Evolutionary conservation across 768 basidiomycete species (phyloP).

Genomic region (Chalciporus pseudorubinellus): DNA sequence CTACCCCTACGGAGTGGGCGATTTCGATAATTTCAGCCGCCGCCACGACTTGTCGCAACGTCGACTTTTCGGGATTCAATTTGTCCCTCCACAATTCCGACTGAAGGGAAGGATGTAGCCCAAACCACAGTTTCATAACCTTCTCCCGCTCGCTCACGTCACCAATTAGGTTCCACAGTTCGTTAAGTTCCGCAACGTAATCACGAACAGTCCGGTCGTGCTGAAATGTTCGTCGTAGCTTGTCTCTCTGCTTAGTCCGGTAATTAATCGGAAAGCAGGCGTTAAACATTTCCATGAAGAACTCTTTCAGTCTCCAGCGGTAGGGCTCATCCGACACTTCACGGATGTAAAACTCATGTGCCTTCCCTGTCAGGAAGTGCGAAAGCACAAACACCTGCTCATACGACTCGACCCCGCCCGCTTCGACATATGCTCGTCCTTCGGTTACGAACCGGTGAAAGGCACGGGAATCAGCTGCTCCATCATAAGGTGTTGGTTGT

Average conservation of each 20-base stretch:
- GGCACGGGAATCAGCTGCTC: neutral
- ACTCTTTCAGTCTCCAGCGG: constrained; percentile 22
- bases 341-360: constrained; percentile 28
- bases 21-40: too few relatives aligned
- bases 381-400: constrained; percentile 21
- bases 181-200: constrained; percentile 32
- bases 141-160: constrained; percentile 22
- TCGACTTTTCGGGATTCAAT: neutral
- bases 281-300: constrained; percentile 28
- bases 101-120: constrained; percentile 27
- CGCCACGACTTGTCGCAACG: neutral
- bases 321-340: constrained; percentile 16
- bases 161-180: constrained; percentile 31
- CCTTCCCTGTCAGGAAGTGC: constrained; percentile 30
- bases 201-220: constrained; percentile 19
- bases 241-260: constrained; percentile 20
- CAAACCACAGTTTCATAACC: constrained; percentile 36
- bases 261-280: too few relatives aligned
- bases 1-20: too few relatives aligned
- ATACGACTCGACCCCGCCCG: constrained; percentile 10
- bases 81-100: constrained; percentile 25
- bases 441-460: constrained; percentile 18
- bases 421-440: constrained; percentile 16
- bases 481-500: constrained; percentile 15
- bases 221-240: constrained; percentile 23